phyloP scores from a whole-genome alignment of 257 asterid genomes.

The Prunella vulgaris region DNA sequence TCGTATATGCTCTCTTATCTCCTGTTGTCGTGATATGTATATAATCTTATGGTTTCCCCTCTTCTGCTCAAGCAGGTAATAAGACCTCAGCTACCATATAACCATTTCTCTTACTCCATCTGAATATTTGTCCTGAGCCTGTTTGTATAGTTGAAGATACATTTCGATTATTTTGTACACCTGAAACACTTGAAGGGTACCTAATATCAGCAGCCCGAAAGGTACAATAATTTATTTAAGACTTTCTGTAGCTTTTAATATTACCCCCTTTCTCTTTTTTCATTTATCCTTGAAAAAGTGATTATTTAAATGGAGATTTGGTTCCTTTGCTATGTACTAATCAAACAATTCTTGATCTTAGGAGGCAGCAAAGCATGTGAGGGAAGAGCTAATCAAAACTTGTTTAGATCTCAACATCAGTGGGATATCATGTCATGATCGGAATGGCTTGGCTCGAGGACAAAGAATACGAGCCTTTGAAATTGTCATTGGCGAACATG shows the following conservation, averaged over 20 bases:
- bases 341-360: too few species aligned
- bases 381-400: too few species aligned
- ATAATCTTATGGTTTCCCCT: slow-evolving; percentile 12
- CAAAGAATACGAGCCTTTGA: too few species aligned
- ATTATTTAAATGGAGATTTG: too few species aligned
- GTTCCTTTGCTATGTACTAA: too few species aligned
- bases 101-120: slow-evolving; percentile 84
- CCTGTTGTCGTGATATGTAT: background rate
- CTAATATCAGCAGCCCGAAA: slow-evolving; percentile 59
- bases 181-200: slow-evolving; percentile 79
- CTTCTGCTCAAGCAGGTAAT: slow-evolving; percentile 42
- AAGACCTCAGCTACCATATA: slow-evolving; percentile 78
- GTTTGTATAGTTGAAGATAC: slow-evolving; percentile 69
- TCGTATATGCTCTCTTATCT: background rate
- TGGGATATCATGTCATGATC: too few species aligned
- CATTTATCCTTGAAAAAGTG: slow-evolving; percentile 3
- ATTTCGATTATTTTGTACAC: slow-evolving; percentile 63
- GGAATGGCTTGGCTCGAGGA: too few species aligned
- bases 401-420: too few species aligned
- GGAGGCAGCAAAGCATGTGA: too few species aligned
- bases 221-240: slow-evolving; percentile 28
- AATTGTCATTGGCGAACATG: too few species aligned
- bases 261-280: background rate
- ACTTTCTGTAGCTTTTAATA: background rate
- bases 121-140: slow-evolving; percentile 65